Evolutionary conservation across 176 grass and related monocot species (phyloP).

Genomic region (Urochloa ruziziensis): DNA sequence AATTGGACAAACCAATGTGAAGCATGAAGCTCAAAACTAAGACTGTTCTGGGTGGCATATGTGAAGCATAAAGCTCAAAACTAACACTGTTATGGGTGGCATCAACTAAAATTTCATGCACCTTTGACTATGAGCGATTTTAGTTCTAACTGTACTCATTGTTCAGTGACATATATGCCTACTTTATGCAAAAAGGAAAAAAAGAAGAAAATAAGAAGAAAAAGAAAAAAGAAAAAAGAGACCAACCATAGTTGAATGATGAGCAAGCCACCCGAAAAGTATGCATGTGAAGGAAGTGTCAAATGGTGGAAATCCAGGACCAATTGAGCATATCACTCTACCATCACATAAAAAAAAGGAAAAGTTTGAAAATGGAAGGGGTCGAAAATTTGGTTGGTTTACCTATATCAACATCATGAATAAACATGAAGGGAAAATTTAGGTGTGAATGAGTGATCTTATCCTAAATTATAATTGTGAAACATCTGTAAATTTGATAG

Average conservation of each 20-base stretch:
- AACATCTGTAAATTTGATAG: neutral
- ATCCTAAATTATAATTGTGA: neutral
- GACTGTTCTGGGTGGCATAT: neutral
- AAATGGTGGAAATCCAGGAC: constrained; percentile 5
- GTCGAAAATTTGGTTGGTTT: neutral
- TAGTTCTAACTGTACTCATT: neutral
- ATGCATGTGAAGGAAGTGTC: constrained; percentile 1
- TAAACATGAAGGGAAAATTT: neutral
- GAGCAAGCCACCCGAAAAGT: constrained; percentile 27
- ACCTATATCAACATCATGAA: neutral
- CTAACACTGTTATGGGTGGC: neutral
- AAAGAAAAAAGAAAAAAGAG: neutral
- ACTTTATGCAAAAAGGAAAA: neutral
- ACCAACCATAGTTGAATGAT: constrained; percentile 12
- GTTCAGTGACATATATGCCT: neutral
- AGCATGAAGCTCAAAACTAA: neutral
- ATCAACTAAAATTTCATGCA: neutral
- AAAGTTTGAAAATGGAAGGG: neutral
- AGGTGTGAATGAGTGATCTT: neutral
- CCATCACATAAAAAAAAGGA: constrained; percentile 19
- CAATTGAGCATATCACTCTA: constrained; percentile 16
- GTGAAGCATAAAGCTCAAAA: constrained; percentile 1
- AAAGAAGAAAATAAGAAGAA: neutral
- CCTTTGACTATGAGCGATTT: neutral
- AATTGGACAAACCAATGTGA: neutral